Conservation (phyloP, 495 filamentous ascomycete species). For the Neurospora cerealis region DNA sequence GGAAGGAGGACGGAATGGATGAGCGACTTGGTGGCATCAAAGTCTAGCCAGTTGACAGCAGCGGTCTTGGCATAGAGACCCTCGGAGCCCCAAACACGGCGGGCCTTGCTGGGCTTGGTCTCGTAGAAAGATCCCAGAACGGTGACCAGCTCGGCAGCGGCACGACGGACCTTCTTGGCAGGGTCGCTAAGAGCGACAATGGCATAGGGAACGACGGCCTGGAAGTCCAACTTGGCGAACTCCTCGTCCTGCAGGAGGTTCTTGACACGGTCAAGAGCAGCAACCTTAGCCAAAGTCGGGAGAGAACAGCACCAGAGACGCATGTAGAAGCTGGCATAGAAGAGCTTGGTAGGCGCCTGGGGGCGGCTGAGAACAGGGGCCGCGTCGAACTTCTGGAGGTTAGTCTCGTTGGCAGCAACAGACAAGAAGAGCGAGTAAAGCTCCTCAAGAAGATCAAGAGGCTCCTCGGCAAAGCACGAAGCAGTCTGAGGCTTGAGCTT, state of each 20-base stretch:
- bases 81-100: conserved; percentile 24
- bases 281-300: conserved; percentile 53
- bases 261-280: conserved; percentile 54
- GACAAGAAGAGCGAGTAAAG: conserved; percentile 56
- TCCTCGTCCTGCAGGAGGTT: conserved; percentile 39
- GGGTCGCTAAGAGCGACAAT: conserved; percentile 64
- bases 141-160: conserved; percentile 55
- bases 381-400: conserved; percentile 47
- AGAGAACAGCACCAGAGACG: conserved; percentile 63
- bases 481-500: conserved; percentile 27
- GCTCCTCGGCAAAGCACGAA: conserved; percentile 39
- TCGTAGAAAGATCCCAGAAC: conserved; percentile 28
- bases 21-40: conserved; percentile 46
- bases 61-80: conserved; percentile 41
- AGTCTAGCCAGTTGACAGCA: conserved; percentile 48
- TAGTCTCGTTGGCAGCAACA: conserved; percentile 37
- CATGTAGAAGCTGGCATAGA: conserved; percentile 68
- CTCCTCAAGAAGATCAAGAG: conserved; percentile 37
- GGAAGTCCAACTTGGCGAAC: conserved; percentile 51
- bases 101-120: conserved; percentile 6
- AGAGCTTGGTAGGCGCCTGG: conserved; percentile 45
- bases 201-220: conserved; percentile 68
- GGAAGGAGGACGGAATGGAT: conserved; percentile 55
- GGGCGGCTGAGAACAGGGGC: conserved; percentile 48
- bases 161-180: conserved; percentile 60